These are phyloP conservation scores for Pseudogymnoascus sp. DNA, from an alignment of 2,329 filamentous ascomycete genomes.

Conservation along the genomic window DNA sequence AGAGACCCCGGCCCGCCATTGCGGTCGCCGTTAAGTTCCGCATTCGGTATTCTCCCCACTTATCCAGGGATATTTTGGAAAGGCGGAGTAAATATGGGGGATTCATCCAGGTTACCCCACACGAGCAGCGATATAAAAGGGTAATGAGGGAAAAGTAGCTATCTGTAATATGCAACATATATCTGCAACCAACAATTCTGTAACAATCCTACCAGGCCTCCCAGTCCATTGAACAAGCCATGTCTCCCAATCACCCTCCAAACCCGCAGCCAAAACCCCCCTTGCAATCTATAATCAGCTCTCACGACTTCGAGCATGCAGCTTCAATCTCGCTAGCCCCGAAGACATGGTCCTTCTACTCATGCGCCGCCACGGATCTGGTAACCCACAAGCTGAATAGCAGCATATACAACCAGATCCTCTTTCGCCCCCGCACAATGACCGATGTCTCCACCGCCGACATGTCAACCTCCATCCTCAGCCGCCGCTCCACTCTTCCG, in stretches of 20 bases:
- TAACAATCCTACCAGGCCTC: neutral
- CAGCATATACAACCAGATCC: conserved; percentile 44
- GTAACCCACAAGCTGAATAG: conserved; percentile 50
- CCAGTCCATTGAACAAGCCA: neutral
- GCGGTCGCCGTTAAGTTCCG: neutral
- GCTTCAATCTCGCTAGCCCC: conserved; percentile 45
- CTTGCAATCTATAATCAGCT: conserved; percentile 46
- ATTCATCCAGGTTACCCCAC: neutral
- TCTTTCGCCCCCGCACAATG: conserved; percentile 50
- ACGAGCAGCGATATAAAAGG: neutral
- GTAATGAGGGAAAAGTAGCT: neutral
- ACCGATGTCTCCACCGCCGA: conserved; percentile 45
- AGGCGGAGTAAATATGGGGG: conserved; percentile 5
- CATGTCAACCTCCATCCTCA: conserved; percentile 45
- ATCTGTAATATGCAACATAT: neutral
- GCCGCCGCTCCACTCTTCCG: conserved; percentile 42
- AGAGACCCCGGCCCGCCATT: neutral
- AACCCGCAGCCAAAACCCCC: conserved; percentile 27
- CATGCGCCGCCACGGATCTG: conserved; percentile 61
- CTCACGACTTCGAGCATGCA: conserved; percentile 51
- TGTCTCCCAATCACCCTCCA: neutral
- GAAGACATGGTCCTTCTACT: conserved; percentile 64
- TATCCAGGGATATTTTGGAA: neutral
- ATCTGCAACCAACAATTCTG: neutral
- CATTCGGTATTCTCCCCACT: neutral